These are phyloP conservation scores for Fusarium caatingaense DNA, from an alignment of 2,329 filamentous ascomycete genomes.

Conservation along the genomic window DNA sequence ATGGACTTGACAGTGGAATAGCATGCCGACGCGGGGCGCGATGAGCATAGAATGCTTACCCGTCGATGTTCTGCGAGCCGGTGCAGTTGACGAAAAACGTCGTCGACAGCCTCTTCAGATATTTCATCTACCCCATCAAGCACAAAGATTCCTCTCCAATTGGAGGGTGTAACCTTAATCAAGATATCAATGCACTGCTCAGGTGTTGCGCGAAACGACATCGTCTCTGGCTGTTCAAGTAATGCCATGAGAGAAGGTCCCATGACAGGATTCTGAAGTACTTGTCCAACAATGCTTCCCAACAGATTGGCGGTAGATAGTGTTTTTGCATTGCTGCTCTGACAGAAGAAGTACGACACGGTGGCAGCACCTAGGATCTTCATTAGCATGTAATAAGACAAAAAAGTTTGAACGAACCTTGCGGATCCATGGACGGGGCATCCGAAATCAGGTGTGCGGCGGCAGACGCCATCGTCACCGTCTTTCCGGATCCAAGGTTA, in stretches of 20 bases:
- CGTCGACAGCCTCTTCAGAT: neutral
- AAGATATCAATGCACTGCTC: neutral
- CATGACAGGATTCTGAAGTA: accelerated
- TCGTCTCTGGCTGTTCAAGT: too few relatives aligned
- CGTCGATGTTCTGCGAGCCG: accelerated
- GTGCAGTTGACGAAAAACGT: too few relatives aligned
- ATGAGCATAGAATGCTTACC: neutral
- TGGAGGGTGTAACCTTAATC: accelerated
- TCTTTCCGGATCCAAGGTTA: neutral
- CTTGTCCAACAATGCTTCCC: neutral
- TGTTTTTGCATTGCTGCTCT: neutral
- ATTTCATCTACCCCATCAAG: neutral
- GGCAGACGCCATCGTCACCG: neutral
- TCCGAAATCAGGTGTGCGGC: neutral
- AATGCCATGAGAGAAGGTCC: accelerated
- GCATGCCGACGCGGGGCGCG: neutral
- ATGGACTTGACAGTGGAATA: accelerated
- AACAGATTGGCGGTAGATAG: neutral
- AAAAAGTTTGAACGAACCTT: too few relatives aligned
- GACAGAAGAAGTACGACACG: neutral
- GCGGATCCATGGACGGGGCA: neutral
- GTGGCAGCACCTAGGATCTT: accelerated
- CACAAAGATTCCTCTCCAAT: neutral
- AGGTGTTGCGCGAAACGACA: accelerated
- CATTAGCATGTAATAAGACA: too few relatives aligned